Conservation (phyloP, 768 basidiomycete species). For the Leccinum fibrillosum region DNA sequence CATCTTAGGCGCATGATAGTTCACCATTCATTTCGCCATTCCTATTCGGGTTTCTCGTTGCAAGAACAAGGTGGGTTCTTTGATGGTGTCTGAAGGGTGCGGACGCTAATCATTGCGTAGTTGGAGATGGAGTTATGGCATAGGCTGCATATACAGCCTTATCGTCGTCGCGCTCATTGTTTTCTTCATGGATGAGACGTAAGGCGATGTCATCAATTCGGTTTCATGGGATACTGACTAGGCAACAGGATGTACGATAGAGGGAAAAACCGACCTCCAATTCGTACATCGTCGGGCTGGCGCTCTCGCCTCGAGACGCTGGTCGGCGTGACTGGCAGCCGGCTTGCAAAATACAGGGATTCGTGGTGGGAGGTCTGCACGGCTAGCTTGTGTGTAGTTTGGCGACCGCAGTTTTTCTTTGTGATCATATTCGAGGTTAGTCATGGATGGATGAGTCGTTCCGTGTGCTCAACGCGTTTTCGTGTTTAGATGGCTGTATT, state of each 20-base stretch:
- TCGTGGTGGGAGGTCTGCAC: constrained; percentile 35
- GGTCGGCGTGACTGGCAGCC: constrained; percentile 46
- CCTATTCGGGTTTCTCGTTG: constrained; percentile 28
- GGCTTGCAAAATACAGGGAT: constrained; percentile 44
- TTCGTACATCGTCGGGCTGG: constrained; percentile 28
- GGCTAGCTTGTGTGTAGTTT: constrained; percentile 39
- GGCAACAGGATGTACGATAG: constrained; percentile 46
- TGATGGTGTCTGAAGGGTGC: too few species aligned
- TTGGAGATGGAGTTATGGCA: constrained; percentile 53
- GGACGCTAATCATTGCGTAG: constrained; percentile 17
- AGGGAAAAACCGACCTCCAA: constrained; percentile 32
- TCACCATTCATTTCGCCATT: constrained; percentile 31
- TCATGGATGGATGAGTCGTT: neutral
- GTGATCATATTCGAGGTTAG: constrained; percentile 38
- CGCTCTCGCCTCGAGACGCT: constrained; percentile 45
- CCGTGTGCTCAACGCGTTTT: neutral
- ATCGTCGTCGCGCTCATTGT: constrained; percentile 44
- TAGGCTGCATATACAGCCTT: constrained; percentile 45
- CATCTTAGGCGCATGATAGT: constrained; percentile 27
- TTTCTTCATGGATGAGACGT: constrained; percentile 52
- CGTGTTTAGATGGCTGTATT: constrained; percentile 37
- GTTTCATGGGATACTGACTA: neutral
- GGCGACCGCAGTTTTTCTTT: constrained; percentile 47
- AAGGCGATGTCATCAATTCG: constrained; percentile 8
- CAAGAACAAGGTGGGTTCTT: constrained; percentile 17